Percentiles rank a stretch among this genome's conserved stretches.
phyloP scores from a whole-genome alignment of 139 green algal genomes.

The Picochlorum sp. region DNA sequence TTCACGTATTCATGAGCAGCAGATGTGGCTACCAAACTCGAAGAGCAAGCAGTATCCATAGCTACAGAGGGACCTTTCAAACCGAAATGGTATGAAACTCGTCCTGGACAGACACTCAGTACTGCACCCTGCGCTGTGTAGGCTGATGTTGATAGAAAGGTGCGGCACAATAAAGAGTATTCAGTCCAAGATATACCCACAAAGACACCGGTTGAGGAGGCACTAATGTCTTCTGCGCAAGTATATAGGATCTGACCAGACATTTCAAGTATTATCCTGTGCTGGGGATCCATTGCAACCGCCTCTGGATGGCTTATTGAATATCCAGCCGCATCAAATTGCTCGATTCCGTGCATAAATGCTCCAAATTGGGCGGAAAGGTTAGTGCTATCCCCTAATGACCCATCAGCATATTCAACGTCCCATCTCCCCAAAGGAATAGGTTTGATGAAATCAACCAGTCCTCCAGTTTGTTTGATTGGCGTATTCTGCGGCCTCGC shows the following conservation, averaged over 20 bases:
- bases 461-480: neutral
- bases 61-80: slow-evolving; percentile 60
- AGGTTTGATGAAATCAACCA: slow-evolving; percentile 16
- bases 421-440: slow-evolving; percentile 48
- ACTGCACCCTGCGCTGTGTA: slow-evolving; percentile 45
- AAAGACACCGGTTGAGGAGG: slow-evolving; percentile 24
- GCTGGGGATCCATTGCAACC: slow-evolving; percentile 67
- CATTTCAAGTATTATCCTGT: slow-evolving; percentile 67
- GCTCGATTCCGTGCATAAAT: slow-evolving; percentile 36
- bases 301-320: slow-evolving; percentile 47
- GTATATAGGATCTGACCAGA: slow-evolving; percentile 16
- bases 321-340: slow-evolving; percentile 49
- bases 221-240: neutral
- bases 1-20: slow-evolving; percentile 6
- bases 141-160: slow-evolving; percentile 30
- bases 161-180: slow-evolving; percentile 54
- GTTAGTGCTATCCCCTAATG: slow-evolving; percentile 8
- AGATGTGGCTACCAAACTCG: slow-evolving; percentile 61
- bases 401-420: slow-evolving; percentile 16
- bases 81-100: slow-evolving; percentile 67
- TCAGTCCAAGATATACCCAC: slow-evolving; percentile 52
- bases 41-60: slow-evolving; percentile 68
- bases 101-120: slow-evolving; percentile 48
- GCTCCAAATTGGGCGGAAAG: slow-evolving; percentile 35
- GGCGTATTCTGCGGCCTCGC: neutral